Conservation (phyloP, 2,329 filamentous ascomycete genomes). For the Sarocladium oryzae region DNA sequence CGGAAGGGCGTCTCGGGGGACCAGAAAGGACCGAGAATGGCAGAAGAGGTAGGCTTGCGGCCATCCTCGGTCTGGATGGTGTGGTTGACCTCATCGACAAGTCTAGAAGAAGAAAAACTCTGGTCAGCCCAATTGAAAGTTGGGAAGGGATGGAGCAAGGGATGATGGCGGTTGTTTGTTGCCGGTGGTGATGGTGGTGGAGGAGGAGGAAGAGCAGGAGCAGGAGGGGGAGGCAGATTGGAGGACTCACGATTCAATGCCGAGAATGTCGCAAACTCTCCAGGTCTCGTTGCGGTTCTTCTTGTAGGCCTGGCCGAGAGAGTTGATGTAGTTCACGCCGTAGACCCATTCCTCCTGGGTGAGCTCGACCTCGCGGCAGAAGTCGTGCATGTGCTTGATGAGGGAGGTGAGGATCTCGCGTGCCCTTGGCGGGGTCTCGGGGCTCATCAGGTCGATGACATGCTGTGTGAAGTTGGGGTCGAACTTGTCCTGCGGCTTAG, state of each 20-base stretch:
- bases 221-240: no score
- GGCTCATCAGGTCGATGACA: slow-evolving; percentile 67
- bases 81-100: slow-evolving; percentile 32
- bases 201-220: no score
- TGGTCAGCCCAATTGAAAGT: no score
- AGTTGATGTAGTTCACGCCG: slow-evolving; percentile 70
- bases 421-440: slow-evolving; percentile 59
- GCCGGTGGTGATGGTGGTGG: no score
- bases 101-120: slow-evolving; percentile 27
- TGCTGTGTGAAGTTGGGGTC: slow-evolving; percentile 72
- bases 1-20: slow-evolving; percentile 69
- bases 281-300: slow-evolving; percentile 68
- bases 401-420: slow-evolving; percentile 57
- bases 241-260: slow-evolving; percentile 63
- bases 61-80: slow-evolving; percentile 46
- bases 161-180: not conserved
- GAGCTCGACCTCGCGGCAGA: slow-evolving; percentile 69
- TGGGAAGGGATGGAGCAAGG: no score
- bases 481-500: slow-evolving; percentile 38
- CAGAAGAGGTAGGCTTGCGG: slow-evolving; percentile 62
- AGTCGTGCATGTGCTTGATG: slow-evolving; percentile 71
- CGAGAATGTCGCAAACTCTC: slow-evolving; percentile 66
- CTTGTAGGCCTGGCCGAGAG: slow-evolving; percentile 61
- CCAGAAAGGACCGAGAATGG: slow-evolving; percentile 76
- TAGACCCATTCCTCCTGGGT: slow-evolving; percentile 71